phyloP scores from a whole-genome alignment of 768 basidiomycete genomes.

The Scleroderma citrinum region DNA sequence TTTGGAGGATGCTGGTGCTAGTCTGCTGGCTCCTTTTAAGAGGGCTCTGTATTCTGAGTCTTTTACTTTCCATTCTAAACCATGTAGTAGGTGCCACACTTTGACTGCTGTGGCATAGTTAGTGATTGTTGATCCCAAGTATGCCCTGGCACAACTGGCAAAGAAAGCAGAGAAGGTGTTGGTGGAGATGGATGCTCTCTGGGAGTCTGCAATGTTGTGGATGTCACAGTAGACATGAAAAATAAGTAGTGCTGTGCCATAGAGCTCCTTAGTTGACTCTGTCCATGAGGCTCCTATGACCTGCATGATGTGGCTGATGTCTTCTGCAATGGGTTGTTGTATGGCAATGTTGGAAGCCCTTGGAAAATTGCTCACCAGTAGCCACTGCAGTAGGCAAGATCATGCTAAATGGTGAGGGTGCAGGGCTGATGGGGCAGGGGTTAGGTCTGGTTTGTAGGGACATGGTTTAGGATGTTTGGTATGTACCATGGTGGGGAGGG shows the following conservation, averaged over 20 bases:
- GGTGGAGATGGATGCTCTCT: conserved; percentile 23
- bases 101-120: conserved; percentile 35
- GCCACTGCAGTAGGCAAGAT: conserved; percentile 25
- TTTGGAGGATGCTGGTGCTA: conserved; percentile 13
- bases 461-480: background rate
- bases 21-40: conserved; percentile 8
- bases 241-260: conserved; percentile 30
- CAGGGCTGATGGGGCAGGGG: conserved; percentile 1
- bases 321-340: conserved; percentile 10
- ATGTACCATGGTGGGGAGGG: too few relatives aligned
- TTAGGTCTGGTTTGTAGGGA: conserved; percentile 7
- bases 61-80: conserved; percentile 28
- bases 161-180: conserved; percentile 26
- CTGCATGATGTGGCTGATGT: conserved; percentile 9
- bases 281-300: conserved; percentile 25
- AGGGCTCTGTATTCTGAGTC: conserved; percentile 20
- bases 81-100: conserved; percentile 45
- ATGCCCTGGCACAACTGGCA: conserved; percentile 24
- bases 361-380: conserved; percentile 4
- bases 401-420: conserved; percentile 21
- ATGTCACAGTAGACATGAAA: conserved; percentile 40
- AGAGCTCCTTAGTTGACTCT: conserved; percentile 25
- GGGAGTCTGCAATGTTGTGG: conserved; percentile 23
- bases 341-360: background rate
- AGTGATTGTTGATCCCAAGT: conserved; percentile 25